phyloP scores from a whole-genome alignment of 2,329 filamentous ascomycete genomes.

The Aureobasidium namibiae region DNA sequence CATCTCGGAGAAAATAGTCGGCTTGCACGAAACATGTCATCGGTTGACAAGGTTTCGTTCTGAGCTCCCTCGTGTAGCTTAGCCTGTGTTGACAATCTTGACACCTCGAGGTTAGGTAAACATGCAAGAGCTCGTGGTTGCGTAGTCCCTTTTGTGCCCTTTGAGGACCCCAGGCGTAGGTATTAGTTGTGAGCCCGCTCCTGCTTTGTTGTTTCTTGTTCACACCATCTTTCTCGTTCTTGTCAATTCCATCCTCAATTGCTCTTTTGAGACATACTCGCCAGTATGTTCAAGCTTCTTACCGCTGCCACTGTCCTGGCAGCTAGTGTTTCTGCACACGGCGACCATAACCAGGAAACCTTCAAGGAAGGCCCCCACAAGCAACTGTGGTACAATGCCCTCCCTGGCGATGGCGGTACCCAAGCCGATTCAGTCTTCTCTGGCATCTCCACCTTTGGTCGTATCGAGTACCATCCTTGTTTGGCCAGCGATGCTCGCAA shows the following conservation, averaged over 20 bases:
- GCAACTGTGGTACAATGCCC: constrained; percentile 71
- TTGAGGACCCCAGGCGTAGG: neutral
- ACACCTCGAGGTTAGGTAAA: constrained; percentile 17
- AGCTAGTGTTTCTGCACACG: constrained; percentile 51
- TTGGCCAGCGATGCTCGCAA: constrained; percentile 59
- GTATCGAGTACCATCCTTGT: constrained; percentile 69
- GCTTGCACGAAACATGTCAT: neutral
- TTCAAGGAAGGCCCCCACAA: constrained; percentile 61
- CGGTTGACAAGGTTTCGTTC: neutral
- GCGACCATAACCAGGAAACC: constrained; percentile 49
- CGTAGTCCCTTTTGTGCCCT: neutral
- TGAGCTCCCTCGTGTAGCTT: constrained; percentile 12
- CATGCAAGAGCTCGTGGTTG: neutral
- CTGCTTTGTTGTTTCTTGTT: neutral
- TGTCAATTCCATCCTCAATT: neutral
- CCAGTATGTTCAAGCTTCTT: constrained; percentile 17
- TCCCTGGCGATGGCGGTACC: constrained; percentile 76
- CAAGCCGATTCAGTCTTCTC: constrained; percentile 88
- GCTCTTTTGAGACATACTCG: neutral
- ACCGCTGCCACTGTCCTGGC: constrained; percentile 33
- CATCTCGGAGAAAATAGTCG: neutral
- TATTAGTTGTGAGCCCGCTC: neutral
- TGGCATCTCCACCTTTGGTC: constrained; percentile 78
- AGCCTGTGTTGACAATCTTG: constrained; percentile 11
- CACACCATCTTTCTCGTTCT: neutral